These are phyloP conservation scores for Guillardia theta DNA, from an alignment of 78 protist species.

Conservation along the genomic window DNA sequence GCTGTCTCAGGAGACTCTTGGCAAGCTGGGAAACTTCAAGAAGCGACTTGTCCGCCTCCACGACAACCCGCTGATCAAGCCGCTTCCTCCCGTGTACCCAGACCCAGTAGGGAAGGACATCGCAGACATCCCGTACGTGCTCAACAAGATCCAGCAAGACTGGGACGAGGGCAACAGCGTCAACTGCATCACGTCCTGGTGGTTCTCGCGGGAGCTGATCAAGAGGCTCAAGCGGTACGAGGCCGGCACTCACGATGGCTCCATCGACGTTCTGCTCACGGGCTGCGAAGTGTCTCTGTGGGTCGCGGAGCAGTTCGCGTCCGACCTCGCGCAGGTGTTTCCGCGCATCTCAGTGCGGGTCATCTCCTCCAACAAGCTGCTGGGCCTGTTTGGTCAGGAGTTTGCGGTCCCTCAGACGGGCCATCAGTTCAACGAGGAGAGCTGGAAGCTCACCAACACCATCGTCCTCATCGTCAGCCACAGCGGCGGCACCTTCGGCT, in stretches of 20 bases:
- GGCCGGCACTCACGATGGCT: neutral
- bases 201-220: neutral
- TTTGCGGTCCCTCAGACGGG: neutral
- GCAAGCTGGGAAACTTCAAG: neutral
- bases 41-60: neutral
- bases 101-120: neutral
- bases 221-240: neutral
- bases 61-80: neutral
- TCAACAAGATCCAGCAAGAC: neutral
- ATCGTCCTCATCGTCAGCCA: neutral
- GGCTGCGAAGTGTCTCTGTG: slow-evolving; percentile 38
- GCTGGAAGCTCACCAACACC: neutral
- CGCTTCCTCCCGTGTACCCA: neutral
- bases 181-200: neutral
- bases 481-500: slow-evolving; percentile 5
- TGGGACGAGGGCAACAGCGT: neutral
- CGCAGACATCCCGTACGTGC: neutral
- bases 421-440: neutral
- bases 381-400: slow-evolving; percentile 9
- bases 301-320: slow-evolving; percentile 38
- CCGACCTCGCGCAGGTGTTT: neutral
- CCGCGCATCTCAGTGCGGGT: neutral
- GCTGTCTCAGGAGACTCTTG: neutral
- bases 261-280: slow-evolving; percentile 19
- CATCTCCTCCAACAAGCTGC: slow-evolving; percentile 39